Base-by-base conservation (phyloP, 2,329 filamentous ascomycete genomes). In the Seiridium unicorne region DNA sequence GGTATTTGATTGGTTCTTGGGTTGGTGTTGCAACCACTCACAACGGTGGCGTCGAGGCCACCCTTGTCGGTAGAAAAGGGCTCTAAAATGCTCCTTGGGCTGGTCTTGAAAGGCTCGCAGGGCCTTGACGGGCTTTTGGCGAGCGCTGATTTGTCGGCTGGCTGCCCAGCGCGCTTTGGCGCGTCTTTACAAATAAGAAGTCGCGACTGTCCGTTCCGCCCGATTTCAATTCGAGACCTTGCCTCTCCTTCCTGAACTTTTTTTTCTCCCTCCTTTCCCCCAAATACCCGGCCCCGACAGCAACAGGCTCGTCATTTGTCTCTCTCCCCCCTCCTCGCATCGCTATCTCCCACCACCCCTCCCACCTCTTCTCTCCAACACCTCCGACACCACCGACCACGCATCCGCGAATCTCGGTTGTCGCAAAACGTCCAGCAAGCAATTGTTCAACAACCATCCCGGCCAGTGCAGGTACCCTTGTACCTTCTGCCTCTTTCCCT, bases 181-280 rank as follows among this genome's bases (percentile, higher is more conserved):
- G 70, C 72, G 69, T 74, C 70, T 55, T 71, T 77, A 78, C 75
- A 77, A 77, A 77, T 77, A 77, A 74, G 71, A 75, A 72, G 72
- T 69, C 70, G 73, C 70, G 72, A 69, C 64, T 67, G 68, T 66
- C 69, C 64, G 46, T 55, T 68, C 68, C 65, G 67, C 65, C 64
- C 70, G 69, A 72, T 70, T 69, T 51, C 46, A 49, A 58, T 49
- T 58, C 55, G 67, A 66, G 65, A 69, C 56, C 51, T 54, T 55
- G 60, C 66, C 64, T 70, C 69, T 69, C 65, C 69, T 69, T 72
- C 70, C 71, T 70, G 66, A 69, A 61, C 68, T 70, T 70, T 72
- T 71, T 71, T 70, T 69, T 68, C 69, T 65, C 68, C 72, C 69
- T 53, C 35, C 49, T 53, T 51, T 38, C 49, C 35, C 49, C 32